Evolutionary conservation across 140 eudicot genomes (phyloP).

Genomic region (Senecio squalidus): DNA sequence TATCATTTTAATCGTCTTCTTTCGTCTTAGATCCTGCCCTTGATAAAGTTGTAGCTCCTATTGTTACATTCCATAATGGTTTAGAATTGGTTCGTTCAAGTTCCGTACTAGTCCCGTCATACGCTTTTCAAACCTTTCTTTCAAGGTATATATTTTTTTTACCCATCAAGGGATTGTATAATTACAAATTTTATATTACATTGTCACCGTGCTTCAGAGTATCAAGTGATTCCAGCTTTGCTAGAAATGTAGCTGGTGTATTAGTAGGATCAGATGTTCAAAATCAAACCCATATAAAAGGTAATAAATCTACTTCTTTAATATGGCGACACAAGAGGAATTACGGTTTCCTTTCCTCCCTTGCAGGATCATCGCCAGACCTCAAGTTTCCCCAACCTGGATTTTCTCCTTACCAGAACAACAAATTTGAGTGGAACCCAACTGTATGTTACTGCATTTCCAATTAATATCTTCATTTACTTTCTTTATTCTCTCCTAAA

Average conservation of each 20-base stretch:
- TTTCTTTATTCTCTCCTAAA: not conserved
- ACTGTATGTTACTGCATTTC: conserved; percentile 48
- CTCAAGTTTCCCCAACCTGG: conserved; percentile 81
- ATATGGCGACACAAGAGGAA: conserved; percentile 10
- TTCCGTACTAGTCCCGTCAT: conserved; percentile 54
- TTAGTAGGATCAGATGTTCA: conserved; percentile 58
- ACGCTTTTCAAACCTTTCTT: conserved; percentile 56
- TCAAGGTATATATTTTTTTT: conserved; percentile 46
- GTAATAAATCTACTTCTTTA: conserved; percentile 30
- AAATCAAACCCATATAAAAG: conserved; percentile 39
- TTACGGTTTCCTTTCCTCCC: conserved; percentile 3
- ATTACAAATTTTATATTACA: not conserved
- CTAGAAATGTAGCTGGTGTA: conserved; percentile 72
- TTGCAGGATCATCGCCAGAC: conserved; percentile 87
- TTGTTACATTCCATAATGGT: conserved; percentile 43
- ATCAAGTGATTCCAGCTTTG: conserved; percentile 60
- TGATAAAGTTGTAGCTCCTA: conserved; percentile 80
- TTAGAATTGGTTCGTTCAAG: conserved; percentile 41
- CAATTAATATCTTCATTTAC: not conserved
- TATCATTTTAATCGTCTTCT: not conserved
- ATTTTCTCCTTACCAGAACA: conserved; percentile 74
- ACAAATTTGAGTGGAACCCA: conserved; percentile 83
- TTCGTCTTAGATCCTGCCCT: conserved; percentile 77
- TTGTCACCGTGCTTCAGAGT: conserved; percentile 35
- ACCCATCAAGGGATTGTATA: conserved; percentile 35